Base-by-base conservation (phyloP, 2,329 filamentous ascomycete species). In the Aspergillus pseudoterreus region DNA sequence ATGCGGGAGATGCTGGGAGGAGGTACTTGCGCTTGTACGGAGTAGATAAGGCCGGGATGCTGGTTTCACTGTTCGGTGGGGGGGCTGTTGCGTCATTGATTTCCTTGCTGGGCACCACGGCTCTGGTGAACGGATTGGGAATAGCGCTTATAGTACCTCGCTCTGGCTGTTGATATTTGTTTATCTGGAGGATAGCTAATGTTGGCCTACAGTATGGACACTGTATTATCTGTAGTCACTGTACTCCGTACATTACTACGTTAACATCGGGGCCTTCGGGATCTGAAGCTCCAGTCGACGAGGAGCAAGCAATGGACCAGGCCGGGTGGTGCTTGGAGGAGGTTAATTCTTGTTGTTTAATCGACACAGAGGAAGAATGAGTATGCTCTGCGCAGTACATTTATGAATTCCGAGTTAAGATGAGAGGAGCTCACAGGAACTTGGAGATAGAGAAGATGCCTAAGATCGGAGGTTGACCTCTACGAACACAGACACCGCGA, bases 81-180 rank as follows among this genome's bases (percentile, higher is more conserved):
- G 44, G 44, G 32, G 32, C 12, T 36, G 36, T 48, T 48, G 38
- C 46, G 38, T 48, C 46, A 48, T 48, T 32, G 17, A 44, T 44
- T 44, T 30, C 19, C 14, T 6, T 24, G 21, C 15, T 43, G 8
- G 17, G 39, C 19, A 43, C 27, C 19, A 21, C 32, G 44, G 30
- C 10, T 30, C 44, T 15, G 42, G 14, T 44, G 42, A 44, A 44
- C 42, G 27, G n/a, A 30, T 44, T 27, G n/a, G 21, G 42, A 22
- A 38, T 38, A 38, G 35, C 15, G 35, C 35, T 38, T 38, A 38
- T 38, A n/a, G 15, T 17, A 38, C 9, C 8, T 38, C 14, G 15
- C 12, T 8, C 14, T 15, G 22, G 22, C 6, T 22, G 4, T n/a
- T 38, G 15, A 17, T n/a, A 38, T n/a, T 38, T 38, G 15, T 38